Conservation (phyloP, 331 rosid genomes). For the Rhamnella rubrinervis region DNA sequence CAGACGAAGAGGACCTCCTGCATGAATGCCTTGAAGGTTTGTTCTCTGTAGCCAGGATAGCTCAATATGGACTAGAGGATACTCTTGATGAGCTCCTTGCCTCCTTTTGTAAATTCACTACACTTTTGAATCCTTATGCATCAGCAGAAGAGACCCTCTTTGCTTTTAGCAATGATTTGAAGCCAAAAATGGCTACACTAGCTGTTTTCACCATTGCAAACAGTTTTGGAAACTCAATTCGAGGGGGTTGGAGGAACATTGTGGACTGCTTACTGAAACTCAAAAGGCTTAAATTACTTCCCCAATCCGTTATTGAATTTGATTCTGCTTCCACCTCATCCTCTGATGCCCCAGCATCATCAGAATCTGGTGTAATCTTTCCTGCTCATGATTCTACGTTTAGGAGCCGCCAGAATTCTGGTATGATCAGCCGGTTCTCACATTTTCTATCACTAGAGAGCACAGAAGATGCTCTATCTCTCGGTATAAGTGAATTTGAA, state of each 20-base stretch:
- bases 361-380: constrained; percentile 45
- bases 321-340: constrained; percentile 37
- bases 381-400: constrained; percentile 44
- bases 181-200: constrained; percentile 82
- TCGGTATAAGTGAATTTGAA: constrained; percentile 72
- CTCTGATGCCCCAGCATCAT: constrained; percentile 30
- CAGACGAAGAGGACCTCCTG: constrained; percentile 81
- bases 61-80: constrained; percentile 79
- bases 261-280: constrained; percentile 88
- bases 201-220: constrained; percentile 82
- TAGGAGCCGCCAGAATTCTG: constrained; percentile 42
- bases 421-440: constrained; percentile 46
- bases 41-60: constrained; percentile 75
- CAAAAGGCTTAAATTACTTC: constrained; percentile 70
- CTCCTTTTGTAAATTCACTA: constrained; percentile 76
- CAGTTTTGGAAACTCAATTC: constrained; percentile 56
- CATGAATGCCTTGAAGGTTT: constrained; percentile 89
- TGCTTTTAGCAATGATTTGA: constrained; percentile 74
- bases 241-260: constrained; percentile 88
- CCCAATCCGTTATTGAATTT: constrained; percentile 64
- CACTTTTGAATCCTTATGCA: constrained; percentile 86
- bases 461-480: constrained; percentile 56
- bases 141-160: constrained; percentile 84
- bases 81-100: constrained; percentile 85
- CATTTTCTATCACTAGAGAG: constrained; percentile 55